These are phyloP conservation scores for Botrytis sinoallii DNA, from an alignment of 2,329 filamentous ascomycete species.

Conservation along the genomic window DNA sequence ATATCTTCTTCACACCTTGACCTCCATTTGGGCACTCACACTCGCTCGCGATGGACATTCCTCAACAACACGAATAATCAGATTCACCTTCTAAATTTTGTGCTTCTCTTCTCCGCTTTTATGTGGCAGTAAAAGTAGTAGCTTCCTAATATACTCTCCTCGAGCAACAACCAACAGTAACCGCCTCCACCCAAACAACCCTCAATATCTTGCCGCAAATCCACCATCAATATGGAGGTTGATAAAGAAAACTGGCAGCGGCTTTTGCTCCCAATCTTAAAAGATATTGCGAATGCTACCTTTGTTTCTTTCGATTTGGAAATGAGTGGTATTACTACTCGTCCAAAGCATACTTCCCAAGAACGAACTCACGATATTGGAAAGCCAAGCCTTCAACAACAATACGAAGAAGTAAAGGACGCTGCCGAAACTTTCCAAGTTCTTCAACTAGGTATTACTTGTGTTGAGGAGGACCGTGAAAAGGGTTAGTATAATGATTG, in stretches of 20 bases:
- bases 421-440: slow-evolving; percentile 63
- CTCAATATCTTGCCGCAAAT: not conserved
- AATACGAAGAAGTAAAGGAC: slow-evolving; percentile 57
- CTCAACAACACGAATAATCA: not conserved
- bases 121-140: not conserved
- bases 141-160: not conserved
- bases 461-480: slow-evolving; percentile 54
- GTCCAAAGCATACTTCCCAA: slow-evolving; percentile 33
- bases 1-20: not conserved
- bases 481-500: slow-evolving; percentile 41
- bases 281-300: slow-evolving; percentile 54
- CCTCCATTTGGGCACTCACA: not conserved
- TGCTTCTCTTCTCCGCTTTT: slow-evolving; percentile 8
- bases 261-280: slow-evolving; percentile 53
- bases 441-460: slow-evolving; percentile 64
- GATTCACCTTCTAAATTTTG: not conserved
- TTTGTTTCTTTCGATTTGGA: slow-evolving; percentile 66
- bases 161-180: not conserved
- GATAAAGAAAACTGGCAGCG: slow-evolving; percentile 31
- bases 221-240: slow-evolving; percentile 14
- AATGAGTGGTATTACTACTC: slow-evolving; percentile 58
- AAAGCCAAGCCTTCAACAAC: slow-evolving; percentile 54
- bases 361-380: slow-evolving; percentile 39
- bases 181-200: not conserved
- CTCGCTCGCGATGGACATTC: not conserved